phyloP scores from a whole-genome alignment of 441 rosid species.

The Mallotus repandus region DNA sequence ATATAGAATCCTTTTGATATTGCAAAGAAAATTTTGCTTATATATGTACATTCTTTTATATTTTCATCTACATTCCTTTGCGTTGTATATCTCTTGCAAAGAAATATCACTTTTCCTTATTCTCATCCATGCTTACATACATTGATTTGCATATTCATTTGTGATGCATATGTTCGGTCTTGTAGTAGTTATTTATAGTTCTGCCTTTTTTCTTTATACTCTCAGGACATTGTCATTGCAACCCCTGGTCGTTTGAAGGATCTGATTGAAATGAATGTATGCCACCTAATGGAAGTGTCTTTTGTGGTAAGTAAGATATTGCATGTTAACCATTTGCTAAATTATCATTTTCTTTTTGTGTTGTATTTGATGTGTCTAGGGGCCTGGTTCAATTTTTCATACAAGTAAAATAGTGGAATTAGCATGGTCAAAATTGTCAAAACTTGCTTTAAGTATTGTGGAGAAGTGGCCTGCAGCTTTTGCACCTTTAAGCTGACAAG shows the following conservation, averaged over 20 bases:
- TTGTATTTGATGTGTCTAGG: not conserved
- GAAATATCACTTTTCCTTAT: not conserved
- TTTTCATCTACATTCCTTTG: not conserved
- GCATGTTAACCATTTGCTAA: conserved; percentile 5
- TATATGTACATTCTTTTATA: not conserved
- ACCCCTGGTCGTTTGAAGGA: conserved; percentile 96
- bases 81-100: not conserved
- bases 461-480: too few species aligned
- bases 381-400: not conserved
- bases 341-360: not conserved
- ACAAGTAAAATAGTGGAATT: not conserved
- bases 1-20: too few species aligned
- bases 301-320: conserved; percentile 75
- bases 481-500: too few species aligned
- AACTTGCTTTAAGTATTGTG: not conserved
- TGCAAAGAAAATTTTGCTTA: too few species aligned
- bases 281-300: conserved; percentile 69
- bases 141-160: not conserved
- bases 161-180: not conserved
- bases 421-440: too few species aligned
- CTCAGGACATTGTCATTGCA: conserved; percentile 81
- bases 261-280: conserved; percentile 71
- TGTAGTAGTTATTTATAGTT: not conserved
- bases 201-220: conserved; percentile 5
- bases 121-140: too few species aligned